Base-by-base conservation (phyloP, 2,329 filamentous ascomycete genomes). In the Cercospora beticola region DNA sequence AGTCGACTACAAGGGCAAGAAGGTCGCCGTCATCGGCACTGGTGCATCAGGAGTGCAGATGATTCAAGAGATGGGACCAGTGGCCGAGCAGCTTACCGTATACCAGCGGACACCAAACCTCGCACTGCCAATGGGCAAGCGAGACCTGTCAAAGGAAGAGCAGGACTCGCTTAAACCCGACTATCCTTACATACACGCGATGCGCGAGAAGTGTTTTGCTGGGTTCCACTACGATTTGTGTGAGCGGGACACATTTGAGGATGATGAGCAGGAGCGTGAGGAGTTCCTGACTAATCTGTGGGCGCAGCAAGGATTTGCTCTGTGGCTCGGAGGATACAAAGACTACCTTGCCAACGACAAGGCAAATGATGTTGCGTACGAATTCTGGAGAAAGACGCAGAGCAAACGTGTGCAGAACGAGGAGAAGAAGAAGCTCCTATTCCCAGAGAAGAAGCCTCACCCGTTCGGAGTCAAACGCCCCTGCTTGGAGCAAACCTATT, bases 91-190 rank as follows among this genome's bases (percentile, higher is more conserved):
- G 1, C 71, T 91, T 1, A 83, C 80, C 2, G 86, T 91, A 40
- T 90, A 90, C 76, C 88, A 91, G 73, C 84, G 89, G 3, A 91
- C 88, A 0, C 89, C 89, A 0, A 91, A 91, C 68, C 80, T 89
- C 6, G 87, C 87, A 0, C 73, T 91, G 0, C 88, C 88, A 0
- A 89, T 91, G 87, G 81, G 83, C 2, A 83, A 85, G 67, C 78
- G 81, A 2, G 49, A 79, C 0, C 79, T 89, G 30, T 83, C 82
- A 0, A 78, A 76, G 10, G 81, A 84, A 66, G 84, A 88, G 69
- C 86, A 90, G 73, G 79, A 86, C 26, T 74, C 74, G 1, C 75
- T 78, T 16, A 82, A 83, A 72, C 72, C 73, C 54, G 70, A 80
- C 31, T 83, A 83, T 40, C 77, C 80, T 4, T 76, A 78, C 14